Evolutionary conservation across 2,329 filamentous ascomycete species (phyloP), one percentile per base, ranked within the genome.

Genomic region (Trichophyton benhamiae): DNA sequence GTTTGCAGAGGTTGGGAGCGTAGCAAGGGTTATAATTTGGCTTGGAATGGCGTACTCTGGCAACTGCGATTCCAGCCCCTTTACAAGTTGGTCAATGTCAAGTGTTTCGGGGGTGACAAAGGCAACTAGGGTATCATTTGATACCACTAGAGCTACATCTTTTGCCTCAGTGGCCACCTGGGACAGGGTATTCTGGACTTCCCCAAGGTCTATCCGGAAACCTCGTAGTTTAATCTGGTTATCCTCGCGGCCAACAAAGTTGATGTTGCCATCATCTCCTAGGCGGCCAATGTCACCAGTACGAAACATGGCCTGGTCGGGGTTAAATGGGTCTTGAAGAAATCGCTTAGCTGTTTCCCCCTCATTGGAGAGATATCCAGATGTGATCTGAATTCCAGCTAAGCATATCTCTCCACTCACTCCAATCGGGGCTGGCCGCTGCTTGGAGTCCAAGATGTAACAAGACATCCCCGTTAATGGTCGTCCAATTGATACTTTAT

Each of bases 381-480:
- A 57, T 1, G 72, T 66, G 5, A 80, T 72, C 61, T 80, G 77
- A 0, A 77, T 68, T 2, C 78, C 78, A 1, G 76, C 72, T 1
- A 77, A 64, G 59, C 70, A 76, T 3, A 80, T 72, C 61, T 79
- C 72, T 0, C 78, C 77, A 22, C 75, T 66, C 0, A 69, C 69
- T 0, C 76, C 76, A 0, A 62, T 66, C 3, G 73, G 74, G 0
- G 66, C 62, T 2, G 73, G 67, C 1, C 62, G 67, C 20, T 67
- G 63, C 38, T 36, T n/a, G 2, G 20, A 17, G 27, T 60, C 42
- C 15, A 60, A 25, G 2, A 60, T 53, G 22, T 60, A 60, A 36
- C n/a, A n/a, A 5, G 44, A 36, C 46, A 53, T 60, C 7, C 44
- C 42, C 3, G 20, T 9, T 4, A 52, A 17, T 20, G 58, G 17